Base-by-base conservation (phyloP, 768 basidiomycete species). In the Suillus clintonianus region DNA sequence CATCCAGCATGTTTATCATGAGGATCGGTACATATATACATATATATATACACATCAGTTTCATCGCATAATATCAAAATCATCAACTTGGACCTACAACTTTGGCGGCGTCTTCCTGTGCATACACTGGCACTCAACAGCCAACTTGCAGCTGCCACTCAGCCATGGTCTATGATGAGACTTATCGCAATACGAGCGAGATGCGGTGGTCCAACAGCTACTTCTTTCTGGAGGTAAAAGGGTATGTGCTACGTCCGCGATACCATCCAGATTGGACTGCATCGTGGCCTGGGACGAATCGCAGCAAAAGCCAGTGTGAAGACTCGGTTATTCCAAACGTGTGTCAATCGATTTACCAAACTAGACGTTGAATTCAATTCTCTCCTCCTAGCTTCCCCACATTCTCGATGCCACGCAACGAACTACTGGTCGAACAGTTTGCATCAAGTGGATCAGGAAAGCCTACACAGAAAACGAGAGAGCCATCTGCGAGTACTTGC, bases 211-310 rank as follows among this genome's bases (percentile, higher is more conserved):
- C 62, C 9, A 62, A 71, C 3, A 64, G 65, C 4, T 66, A 65
- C 14, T n/a, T 48, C 8, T 70, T 66, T 36, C 67, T 70, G 32
- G 60, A 67, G 48, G 62, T 15, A 14, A 62, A 65, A 9, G 70
- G 75, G 0, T 75, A 72, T 24, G 43, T 64, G 0, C 67, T 78
- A 22, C 68, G 73, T 17, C 71, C 70, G 1, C 67, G 77, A 0
- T 71, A 70, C 42, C 63, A 64, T 19, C 70, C 68, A 0, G 60
- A 62, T 8, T 79, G 76, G 77, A 36, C 68, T 11, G 70, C 77
- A 9, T 77, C 74, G 0, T 79, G 77, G 77, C n/a, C 27, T 3
- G 30, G 32, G 32, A 48, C 19, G 42, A 37, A 22, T 42, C 30
- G 30, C 10, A 50, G 14, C 9, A 4, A 50, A 4, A 13, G 9